Percentiles rank a stretch among this genome's conserved stretches.
Conservation (phyloP, 257 asterid genomes). For the Plectranthus barbatus region DNA sequence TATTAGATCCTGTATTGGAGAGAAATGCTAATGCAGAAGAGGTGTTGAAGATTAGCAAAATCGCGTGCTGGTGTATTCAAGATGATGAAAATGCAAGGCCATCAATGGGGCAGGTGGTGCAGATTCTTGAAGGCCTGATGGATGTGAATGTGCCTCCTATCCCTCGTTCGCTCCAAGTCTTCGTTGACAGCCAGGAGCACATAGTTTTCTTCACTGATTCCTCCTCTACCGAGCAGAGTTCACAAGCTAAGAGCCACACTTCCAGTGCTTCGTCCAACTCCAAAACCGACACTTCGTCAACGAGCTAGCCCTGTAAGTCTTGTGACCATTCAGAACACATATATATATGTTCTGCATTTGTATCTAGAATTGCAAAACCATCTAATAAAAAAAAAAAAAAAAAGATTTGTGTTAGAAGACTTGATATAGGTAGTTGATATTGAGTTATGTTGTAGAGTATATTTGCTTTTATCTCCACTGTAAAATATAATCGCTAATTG, state of each 20-base stretch:
- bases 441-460: background rate
- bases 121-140: slow-evolving; percentile 39
- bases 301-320: slow-evolving; percentile 3
- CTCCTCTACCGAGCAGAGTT: slow-evolving; percentile 38
- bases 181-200: slow-evolving; percentile 33
- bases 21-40: slow-evolving; percentile 23
- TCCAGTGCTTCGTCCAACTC: slow-evolving; percentile 30
- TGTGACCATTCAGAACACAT: background rate
- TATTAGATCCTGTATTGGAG: slow-evolving; percentile 27
- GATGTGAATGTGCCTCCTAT: slow-evolving; percentile 31
- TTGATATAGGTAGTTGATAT: background rate
- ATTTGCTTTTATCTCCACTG: background rate
- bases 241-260: slow-evolving; percentile 29
- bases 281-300: slow-evolving; percentile 2
- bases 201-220: slow-evolving; percentile 70
- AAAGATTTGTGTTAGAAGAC: background rate
- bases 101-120: slow-evolving; percentile 42
- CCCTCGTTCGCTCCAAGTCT: slow-evolving; percentile 44
- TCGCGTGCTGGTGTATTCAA: slow-evolving; percentile 45
- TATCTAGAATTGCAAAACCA: background rate
- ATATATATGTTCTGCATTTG: background rate
- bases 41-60: slow-evolving; percentile 29
- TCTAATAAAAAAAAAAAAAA: background rate
- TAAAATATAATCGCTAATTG: background rate
- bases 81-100: slow-evolving; percentile 40